These are phyloP conservation scores for Chlorella sp. DNA, from an alignment of 139 green algal genomes.

Conservation along the genomic window DNA sequence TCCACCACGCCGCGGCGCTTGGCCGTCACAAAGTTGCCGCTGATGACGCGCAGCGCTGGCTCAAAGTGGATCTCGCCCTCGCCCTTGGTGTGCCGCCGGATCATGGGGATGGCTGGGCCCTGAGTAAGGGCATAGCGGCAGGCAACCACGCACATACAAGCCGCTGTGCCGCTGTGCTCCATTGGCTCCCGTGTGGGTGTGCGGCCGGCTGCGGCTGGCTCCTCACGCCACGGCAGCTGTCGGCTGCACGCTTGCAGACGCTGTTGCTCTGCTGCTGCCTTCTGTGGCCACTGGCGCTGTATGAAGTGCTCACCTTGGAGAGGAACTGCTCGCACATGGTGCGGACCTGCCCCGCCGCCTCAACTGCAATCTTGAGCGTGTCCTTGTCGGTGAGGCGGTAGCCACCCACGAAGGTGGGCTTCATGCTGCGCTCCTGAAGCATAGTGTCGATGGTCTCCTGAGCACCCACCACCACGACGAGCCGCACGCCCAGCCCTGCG, in stretches of 20 bases:
- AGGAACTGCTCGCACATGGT: conserved; percentile 74
- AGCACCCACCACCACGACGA: conserved; percentile 84
- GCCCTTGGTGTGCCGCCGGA: conserved; percentile 79
- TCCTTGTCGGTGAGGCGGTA: conserved; percentile 78
- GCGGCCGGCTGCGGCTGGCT: no score
- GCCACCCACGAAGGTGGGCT: conserved; percentile 47
- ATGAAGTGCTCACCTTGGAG: conserved; percentile 55
- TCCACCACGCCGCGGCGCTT: conserved; percentile 85
- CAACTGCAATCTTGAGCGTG: conserved; percentile 54
- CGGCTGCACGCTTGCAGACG: no score
- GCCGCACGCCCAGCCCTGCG: conserved; percentile 71
- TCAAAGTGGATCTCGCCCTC: conserved; percentile 50
- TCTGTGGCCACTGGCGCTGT: no score
- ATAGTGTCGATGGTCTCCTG: conserved; percentile 58
- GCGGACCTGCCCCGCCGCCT: conserved; percentile 57
- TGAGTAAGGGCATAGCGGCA: conserved; percentile 10
- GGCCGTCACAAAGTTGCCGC: conserved; percentile 89
- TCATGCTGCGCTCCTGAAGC: conserved; percentile 35
- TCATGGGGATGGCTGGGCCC: conserved; percentile 69
- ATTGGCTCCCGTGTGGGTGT: no score
- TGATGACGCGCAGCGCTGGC: conserved; percentile 44
- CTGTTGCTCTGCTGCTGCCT: no score
- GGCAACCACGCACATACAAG: not conserved
- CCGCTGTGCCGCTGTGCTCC: no score
- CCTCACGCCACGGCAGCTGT: no score